Evolutionary conservation across 2,329 filamentous ascomycete genomes (phyloP), one percentile per base, ranked within the genome.

Genomic region (Tolypocladium endophyticum): DNA sequence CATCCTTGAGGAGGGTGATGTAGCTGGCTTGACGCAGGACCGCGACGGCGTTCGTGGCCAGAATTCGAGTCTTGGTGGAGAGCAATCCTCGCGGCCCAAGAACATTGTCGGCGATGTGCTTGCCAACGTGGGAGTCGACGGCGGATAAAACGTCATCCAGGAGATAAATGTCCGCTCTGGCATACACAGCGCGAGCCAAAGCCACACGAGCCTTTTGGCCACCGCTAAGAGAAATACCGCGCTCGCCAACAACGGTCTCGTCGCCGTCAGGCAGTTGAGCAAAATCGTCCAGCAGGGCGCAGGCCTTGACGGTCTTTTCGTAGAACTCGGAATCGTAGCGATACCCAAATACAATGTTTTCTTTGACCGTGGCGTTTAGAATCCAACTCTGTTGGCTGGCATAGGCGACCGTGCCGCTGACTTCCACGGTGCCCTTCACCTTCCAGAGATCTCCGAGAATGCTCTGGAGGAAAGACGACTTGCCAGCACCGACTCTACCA

Each of bases 261-360:
- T 99, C 95, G 35, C 95, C 94, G 70, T 99, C 94, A 3, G 94
- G 94, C 56, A 99, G 82, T 66, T 90, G 91, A 55, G 87, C 84
- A 74, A 99, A 97, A 71, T 99, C 94, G 65, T 97, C 92, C 7
- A 88, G 70, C 39, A 99, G 79, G 54, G 94, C 94, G 72, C 95
- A 99, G 47, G 94, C 93, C 70, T 90, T 87, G 57, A 99, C 81
- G 0, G 93, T 97, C 69, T 89, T 87, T 59, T 97, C 90, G 75
- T 99, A 99, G 74, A 99, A 99, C 36, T 87, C 83, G 6, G 92
- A 87, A 73, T 99, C 93, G 79, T 89, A 97, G 55, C 90, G 87
- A 74, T 99, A 92, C 1, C 94, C 94, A 69, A 99, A 99, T 5
- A 97, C 81, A 66, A 99, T 96, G 70, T 99, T 99, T 70, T 99